A percentile compares a stretch with the other conserved stretches of the same genome.
These are phyloP conservation scores for Capsella bursapastoris DNA, from an alignment of 345 rosid genomes.

Conservation along the genomic window DNA sequence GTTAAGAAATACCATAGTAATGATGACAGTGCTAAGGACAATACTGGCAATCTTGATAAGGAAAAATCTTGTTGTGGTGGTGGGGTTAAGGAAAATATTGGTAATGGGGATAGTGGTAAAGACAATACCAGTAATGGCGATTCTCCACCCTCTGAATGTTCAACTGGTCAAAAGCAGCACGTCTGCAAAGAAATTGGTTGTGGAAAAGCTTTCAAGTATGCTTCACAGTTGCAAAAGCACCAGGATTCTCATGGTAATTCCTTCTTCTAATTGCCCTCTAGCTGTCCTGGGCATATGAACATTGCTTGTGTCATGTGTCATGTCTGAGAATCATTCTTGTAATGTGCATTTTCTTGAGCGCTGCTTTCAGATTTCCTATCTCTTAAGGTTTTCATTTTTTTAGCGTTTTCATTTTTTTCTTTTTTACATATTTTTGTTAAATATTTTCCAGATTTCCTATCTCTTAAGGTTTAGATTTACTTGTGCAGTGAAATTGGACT, in stretches of 20 bases:
- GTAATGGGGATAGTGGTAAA: background rate
- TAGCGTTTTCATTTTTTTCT: no score
- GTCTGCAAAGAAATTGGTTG: constrained; percentile 79
- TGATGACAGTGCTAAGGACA: background rate
- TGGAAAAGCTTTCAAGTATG: constrained; percentile 71
- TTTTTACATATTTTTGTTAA: background rate
- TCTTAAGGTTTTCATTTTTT: background rate
- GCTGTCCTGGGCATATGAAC: background rate
- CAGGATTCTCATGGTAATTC: constrained; percentile 72
- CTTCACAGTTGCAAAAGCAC: constrained; percentile 69
- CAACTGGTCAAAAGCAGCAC: constrained; percentile 45
- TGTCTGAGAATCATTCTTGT: background rate
- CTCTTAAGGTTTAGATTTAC: constrained; percentile 24
- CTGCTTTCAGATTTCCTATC: no score
- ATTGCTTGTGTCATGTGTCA: background rate
- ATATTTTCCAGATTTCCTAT: background rate
- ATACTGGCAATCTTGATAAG: background rate
- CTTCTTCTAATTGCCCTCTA: background rate
- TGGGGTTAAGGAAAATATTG: background rate
- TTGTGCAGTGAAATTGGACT: constrained; percentile 69
- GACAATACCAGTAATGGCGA: background rate
- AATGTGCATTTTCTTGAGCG: background rate
- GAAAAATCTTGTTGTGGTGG: background rate
- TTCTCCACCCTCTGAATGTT: constrained; percentile 33
- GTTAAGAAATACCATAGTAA: constrained; percentile 55